Evolutionary conservation across 257 asterid genomes (phyloP).

Genomic region (Schizonepeta tenuifolia): DNA sequence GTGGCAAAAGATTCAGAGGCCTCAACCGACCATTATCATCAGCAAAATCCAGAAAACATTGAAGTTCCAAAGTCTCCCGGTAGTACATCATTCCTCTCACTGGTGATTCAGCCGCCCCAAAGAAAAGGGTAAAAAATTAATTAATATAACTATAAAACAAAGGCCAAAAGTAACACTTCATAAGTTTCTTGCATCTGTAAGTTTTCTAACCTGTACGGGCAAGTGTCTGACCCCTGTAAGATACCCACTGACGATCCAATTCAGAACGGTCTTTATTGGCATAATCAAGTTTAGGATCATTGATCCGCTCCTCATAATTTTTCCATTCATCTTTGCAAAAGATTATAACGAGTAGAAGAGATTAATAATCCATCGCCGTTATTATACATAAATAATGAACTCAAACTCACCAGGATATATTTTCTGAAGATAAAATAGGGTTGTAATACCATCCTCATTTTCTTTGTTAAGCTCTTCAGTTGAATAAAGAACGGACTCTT

Average conservation of each 20-base stretch:
- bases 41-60: constrained; percentile 90
- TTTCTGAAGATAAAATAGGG: constrained; percentile 85
- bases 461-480: constrained; percentile 82
- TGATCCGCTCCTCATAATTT: constrained; percentile 73
- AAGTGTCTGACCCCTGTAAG: constrained; percentile 97
- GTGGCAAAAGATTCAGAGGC: constrained; percentile 23
- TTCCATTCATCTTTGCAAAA: constrained; percentile 78
- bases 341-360: constrained; percentile 18
- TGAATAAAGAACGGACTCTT: constrained; percentile 91
- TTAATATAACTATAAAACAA: neutral
- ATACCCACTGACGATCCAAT: constrained; percentile 87
- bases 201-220: constrained; percentile 82
- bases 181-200: constrained; percentile 13
- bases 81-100: constrained; percentile 99
- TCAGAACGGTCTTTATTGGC: constrained; percentile 58
- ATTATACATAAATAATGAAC: constrained; percentile 26
- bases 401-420: constrained; percentile 88
- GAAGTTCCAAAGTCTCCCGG: constrained; percentile 90
- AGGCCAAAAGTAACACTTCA: constrained; percentile 1
- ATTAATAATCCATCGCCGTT: constrained; percentile 26
- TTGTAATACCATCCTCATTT: constrained; percentile 96
- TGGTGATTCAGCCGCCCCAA: constrained; percentile 37
- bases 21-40: constrained; percentile 74
- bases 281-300: constrained; percentile 54
- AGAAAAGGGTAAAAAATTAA: neutral